Evolutionary conservation across 1,284 basidiomycete genomes (phyloP), one percentile per base, ranked within the genome.

Genomic region (Violaceomyces palustris): DNA sequence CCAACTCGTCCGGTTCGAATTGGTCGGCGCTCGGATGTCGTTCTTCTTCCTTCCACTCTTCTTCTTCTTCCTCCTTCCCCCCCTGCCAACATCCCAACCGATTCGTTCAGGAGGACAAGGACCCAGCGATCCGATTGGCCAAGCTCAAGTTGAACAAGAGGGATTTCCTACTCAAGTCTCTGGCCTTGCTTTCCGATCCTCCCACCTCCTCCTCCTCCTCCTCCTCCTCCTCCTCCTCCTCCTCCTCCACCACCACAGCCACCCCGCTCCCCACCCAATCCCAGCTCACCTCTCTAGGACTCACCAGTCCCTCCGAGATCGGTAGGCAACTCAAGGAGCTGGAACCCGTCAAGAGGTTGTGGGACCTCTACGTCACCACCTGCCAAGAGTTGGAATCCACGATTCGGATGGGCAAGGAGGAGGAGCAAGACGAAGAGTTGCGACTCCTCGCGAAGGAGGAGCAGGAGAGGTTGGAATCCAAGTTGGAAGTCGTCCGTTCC

Each of bases 401-500:
- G 11, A 24, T 45, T 12, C 39, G 32, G 3, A 49, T 65, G 37
- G 47, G 44, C 18, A 39, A 58, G 21, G 50, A 58, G 21, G 50
- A 36, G 15, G 62, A 64, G 14, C 44, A 55, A 4, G 91, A 96
- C 65, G 79, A 81, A 1, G 77, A 80, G 12, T 83, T 96, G 78
- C 82, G 85, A 3, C 76, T 81, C 11, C 78, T 97, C 47, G 91
- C 90, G 1, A 62, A 78, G 1, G 64, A 74, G 4, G 74, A 76
- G 17, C 77, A 89, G 15, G 73, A 78, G 12, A 50, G 71, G 0
- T 69, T 83, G 24, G 74, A 79, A 9, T 65, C 74, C 0, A 81
- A 78, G 0, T 82, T 96, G 52, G 84, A 87, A 0, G 50, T 78
- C n/a, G n/a, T n/a, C n/a, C n/a, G n/a, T n/a, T n/a, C n/a, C n/a